Evolutionary conservation across 495 filamentous ascomycete genomes (phyloP), one percentile per base, ranked within the genome.

Genomic region (Stereocaulon alpinum): DNA sequence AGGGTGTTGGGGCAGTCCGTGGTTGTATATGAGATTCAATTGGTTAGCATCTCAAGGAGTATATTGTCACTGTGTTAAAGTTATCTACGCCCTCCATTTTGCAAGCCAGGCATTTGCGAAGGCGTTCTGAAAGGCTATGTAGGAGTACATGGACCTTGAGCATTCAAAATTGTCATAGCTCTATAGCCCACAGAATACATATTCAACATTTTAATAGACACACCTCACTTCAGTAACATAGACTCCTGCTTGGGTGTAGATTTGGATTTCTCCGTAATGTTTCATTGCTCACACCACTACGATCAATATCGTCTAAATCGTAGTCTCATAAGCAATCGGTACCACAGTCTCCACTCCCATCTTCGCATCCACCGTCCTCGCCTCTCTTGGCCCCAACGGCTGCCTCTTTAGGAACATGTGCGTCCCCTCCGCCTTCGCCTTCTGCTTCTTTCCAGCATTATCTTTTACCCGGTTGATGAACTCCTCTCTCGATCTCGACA

Each of bases 401-500:
- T 89, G 87, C 71, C 93, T 82, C 89, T 96, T 96, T 73, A 96
- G 80, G 78, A 90, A 84, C 66, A 95, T 75, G 72, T 87, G 84
- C 70, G 79, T 77, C 62, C 93, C 93, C 68, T 94, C 85, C 56
- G 78, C 82, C 85, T 95, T 96, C 68, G 91, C 89, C 83, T 93
- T 77, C 72, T 82, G 83, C 86, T 89, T 91, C 77, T 91, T 86
- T 72, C 80, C 82, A 67, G 89, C 89, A 77, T 97, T 98, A 72
- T 82, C 78, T 87, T 96, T 96, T 71, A 98, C 93, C 68, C 93
- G 87, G 74, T 82, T 85, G 71, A 98, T 79, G 83, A 97, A 97
- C 70, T 90, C 92, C 65, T 96, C 90, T 69, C 93, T 82, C 70
- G 89, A 95, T 71, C 92, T 86, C 67, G 91, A 96, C 68, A 86